phyloP scores from a whole-genome alignment of 2,329 filamentous ascomycete species.

The Pseudogymnoascus sp. region DNA sequence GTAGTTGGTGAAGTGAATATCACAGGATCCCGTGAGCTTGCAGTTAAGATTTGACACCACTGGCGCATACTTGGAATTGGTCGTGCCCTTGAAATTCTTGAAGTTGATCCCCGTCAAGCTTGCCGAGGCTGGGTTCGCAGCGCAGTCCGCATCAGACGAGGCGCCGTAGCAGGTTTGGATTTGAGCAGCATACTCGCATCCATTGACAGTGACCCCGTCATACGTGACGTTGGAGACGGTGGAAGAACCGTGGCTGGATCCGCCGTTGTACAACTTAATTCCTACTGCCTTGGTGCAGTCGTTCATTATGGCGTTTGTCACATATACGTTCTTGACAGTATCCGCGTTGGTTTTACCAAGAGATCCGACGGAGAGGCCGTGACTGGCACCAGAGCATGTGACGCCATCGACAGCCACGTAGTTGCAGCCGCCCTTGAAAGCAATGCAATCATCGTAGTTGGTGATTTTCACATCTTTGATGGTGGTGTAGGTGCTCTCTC shows the following conservation, averaged over 20 bases:
- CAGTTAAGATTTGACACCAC: constrained; percentile 34
- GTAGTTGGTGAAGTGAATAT: constrained; percentile 29
- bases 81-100: constrained; percentile 33
- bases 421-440: constrained; percentile 28
- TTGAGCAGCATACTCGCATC: constrained; percentile 38
- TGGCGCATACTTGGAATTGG: constrained; percentile 31
- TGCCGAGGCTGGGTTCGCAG: constrained; percentile 29
- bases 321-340: constrained; percentile 36
- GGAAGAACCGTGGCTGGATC: constrained; percentile 30
- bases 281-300: constrained; percentile 38
- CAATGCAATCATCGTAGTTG: constrained; percentile 40
- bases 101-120: constrained; percentile 31
- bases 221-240: constrained; percentile 38
- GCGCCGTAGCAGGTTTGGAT: constrained; percentile 40
- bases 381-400: constrained; percentile 37
- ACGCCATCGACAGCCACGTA: constrained; percentile 35
- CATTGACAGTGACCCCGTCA: constrained; percentile 31
- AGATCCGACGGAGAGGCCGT: constrained; percentile 41
- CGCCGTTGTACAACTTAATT: constrained; percentile 39
- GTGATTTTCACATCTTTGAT: constrained; percentile 31
- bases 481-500: constrained; percentile 32
- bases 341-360: constrained; percentile 36
- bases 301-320: constrained; percentile 35
- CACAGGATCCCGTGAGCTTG: constrained; percentile 32
- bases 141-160: constrained; percentile 30